Base-by-base conservation (phyloP, 345 rosid species). In the Heritiera littoralis region DNA sequence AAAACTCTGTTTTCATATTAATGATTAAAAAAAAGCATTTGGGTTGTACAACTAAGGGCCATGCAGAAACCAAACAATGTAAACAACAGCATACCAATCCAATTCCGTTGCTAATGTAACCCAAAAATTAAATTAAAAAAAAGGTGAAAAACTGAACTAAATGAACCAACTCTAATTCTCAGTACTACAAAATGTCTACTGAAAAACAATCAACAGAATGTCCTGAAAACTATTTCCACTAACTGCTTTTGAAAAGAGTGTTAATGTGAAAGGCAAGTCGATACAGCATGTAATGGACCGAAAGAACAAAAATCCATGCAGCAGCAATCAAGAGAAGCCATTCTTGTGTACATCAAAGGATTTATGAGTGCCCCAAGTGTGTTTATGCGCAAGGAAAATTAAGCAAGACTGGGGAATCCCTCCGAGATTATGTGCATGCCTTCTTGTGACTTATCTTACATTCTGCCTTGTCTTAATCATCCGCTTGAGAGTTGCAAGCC, bases 381-480 rank as follows among this genome's bases (percentile, higher is more conserved):
- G 66, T 69, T 45, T 46, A 28, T 81, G 65, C 72, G 72, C n/a
- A 73, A 64, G 73, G 14, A 14, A 61, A 71, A 49, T 71, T 75
- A 30, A 43, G 80, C 79, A n/a, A n/a, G 51, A 13, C 68, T 7
- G 18, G 49, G 76, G 78, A 68, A 14, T 61, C 1, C 40, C 20
- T 4, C 9, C 18, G 35, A 40, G 58, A 64, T 74, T 66, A 60
- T 41, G 9, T 46, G 51, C 41, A 3, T 35, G 38, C 38, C 49
- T 74, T 80, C 81, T 59, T 38, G 35, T 38, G n/a, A 72, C 63
- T 89, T 84, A 93, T 86, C 99, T 90, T 75, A 88, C 85, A 61
- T 83, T 89, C 86, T 97, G 99, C 85, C 93, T 90, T 3, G 93
- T 83, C 85, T 93, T 94, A 81, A 94, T 97, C 98, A 93, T 94